Conservation (phyloP, 371 early-diverging fungal genomes). For the Basidiobolus meristosporus region DNA sequence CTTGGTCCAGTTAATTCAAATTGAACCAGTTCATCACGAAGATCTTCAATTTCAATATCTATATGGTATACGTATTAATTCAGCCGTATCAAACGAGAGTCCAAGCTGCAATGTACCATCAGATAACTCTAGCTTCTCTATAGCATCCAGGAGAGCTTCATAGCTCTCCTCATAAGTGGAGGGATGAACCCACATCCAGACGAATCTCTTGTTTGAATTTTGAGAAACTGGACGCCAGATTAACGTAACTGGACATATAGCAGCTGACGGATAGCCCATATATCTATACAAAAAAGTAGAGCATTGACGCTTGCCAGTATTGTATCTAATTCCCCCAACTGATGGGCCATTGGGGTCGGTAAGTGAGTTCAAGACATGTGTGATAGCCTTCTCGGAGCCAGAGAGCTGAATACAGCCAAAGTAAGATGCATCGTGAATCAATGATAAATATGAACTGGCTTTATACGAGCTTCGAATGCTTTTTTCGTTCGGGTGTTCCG, state of each 20-base stretch:
- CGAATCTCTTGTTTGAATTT: conserved; percentile 1
- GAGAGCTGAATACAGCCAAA: conserved; percentile 40
- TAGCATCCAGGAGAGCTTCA: conserved; percentile 5
- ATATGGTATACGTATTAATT: no score
- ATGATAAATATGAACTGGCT: conserved; percentile 46
- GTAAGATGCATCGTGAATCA: conserved; percentile 74
- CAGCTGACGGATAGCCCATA: conserved; percentile 25
- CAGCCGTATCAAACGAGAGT: no score
- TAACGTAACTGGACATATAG: conserved; percentile 38
- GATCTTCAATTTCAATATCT: no score
- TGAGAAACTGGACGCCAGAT: conserved; percentile 32
- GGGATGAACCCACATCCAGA: conserved; percentile 55
- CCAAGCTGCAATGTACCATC: no score
- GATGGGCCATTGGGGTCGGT: conserved; percentile 39
- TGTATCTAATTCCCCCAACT: conserved; percentile 35
- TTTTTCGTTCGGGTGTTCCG: conserved; percentile 72
- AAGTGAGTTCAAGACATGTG: conserved; percentile 19
- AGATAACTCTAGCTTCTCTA: no score
- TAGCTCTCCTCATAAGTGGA: conserved; percentile 20
- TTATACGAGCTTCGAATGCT: conserved; percentile 52
- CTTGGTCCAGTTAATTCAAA: conserved; percentile 70
- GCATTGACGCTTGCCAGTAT: conserved; percentile 36
- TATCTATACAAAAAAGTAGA: conserved; percentile 22
- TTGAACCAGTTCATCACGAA: conserved; percentile 16
- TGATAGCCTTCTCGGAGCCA: conserved; percentile 29